Base-by-base conservation (phyloP, 768 basidiomycete species). In the Agrocybe praecox region DNA sequence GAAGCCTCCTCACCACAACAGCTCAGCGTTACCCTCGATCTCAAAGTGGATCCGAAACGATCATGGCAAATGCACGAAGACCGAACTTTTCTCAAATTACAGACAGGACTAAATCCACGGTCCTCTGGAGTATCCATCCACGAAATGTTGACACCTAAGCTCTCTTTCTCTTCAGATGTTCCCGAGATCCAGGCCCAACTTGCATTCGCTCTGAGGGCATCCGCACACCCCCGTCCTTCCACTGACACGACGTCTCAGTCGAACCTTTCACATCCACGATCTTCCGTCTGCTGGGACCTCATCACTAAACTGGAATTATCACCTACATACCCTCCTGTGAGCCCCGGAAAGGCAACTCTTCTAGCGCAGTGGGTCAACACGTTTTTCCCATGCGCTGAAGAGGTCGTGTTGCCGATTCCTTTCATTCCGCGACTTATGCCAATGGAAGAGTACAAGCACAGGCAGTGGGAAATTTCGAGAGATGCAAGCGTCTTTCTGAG, bases 291-390 rank as follows among this genome's bases (percentile, higher is more conserved):
- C 19, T 58, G 57, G 57, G 45, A 53, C 24, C 46, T 58, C 24
- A 49, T 58, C 24, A 40, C 57, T 14, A 45, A 46, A 11, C 52
- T 58, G 9, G 43, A 49, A 12, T n/a, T 58, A 8, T 53, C 34
- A 21, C 52, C 52, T 22, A 48, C 47, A 2, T 32, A 49, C 22
- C 57, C 57, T 29, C 57, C 57, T 9, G 52, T 33, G 12, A 45
- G 29, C 15, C n/a, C 36, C 11, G 33, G 10, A 22, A 21, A 53
- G 24, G 57, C 57, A 1, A 21, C n/a, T 23, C n/a, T 34, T 9
- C 52, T 58, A 4, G 51, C 47, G 12, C 46, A 49, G 10, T 58
- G 57, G 57, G 57, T 58, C 24, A 53, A 46, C 2, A 53, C 57
- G 10, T 24, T 58, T 3, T 58, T 58, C n/a, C 57, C 57, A 12